phyloP scores from a whole-genome alignment of 2,329 filamentous ascomycete species.

The Magnaporthales sp. region DNA sequence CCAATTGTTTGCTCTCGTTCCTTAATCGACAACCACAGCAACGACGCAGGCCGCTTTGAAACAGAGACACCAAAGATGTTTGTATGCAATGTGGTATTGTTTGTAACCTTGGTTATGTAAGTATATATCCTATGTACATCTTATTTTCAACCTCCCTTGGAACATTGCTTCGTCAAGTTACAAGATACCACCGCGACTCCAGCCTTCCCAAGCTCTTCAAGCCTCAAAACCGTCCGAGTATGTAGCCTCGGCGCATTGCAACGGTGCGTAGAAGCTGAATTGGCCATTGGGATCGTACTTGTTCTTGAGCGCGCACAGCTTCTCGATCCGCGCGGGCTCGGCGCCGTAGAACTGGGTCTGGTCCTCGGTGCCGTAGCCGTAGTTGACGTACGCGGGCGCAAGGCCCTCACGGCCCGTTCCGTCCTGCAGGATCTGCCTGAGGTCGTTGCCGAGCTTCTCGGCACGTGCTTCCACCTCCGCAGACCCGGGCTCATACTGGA shows the following conservation, averaged over 20 bases:
- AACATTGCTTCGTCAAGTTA: too few species aligned
- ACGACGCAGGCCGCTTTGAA: too few species aligned
- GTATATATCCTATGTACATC: too few species aligned
- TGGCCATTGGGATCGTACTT: conserved; percentile 36
- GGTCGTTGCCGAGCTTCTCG: conserved; percentile 23
- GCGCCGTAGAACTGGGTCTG: conserved; percentile 33
- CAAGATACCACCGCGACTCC: too few species aligned
- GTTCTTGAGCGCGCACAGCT: conserved; percentile 34
- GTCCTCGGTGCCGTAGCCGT: conserved; percentile 38
- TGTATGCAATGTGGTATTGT: too few species aligned
- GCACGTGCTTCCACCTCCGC: conserved; percentile 23
- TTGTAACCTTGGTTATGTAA: too few species aligned
- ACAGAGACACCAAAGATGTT: too few species aligned
- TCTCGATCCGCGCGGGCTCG: conserved; percentile 34
- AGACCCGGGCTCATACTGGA: conserved; percentile 23
- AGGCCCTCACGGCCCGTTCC: conserved; percentile 21
- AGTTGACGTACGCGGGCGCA: conserved; percentile 39
- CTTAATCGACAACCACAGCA: too few species aligned
- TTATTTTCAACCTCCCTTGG: too few species aligned
- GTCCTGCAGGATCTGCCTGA: conserved; percentile 26
- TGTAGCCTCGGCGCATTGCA: neutral
- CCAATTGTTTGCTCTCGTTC: too few species aligned
- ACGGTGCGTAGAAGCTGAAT: conserved; percentile 35
- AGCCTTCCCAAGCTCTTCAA: too few species aligned
- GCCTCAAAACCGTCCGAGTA: too few species aligned